Base-by-base conservation (phyloP, 495 filamentous ascomycete species). In the Penicillium ochrochloron region DNA sequence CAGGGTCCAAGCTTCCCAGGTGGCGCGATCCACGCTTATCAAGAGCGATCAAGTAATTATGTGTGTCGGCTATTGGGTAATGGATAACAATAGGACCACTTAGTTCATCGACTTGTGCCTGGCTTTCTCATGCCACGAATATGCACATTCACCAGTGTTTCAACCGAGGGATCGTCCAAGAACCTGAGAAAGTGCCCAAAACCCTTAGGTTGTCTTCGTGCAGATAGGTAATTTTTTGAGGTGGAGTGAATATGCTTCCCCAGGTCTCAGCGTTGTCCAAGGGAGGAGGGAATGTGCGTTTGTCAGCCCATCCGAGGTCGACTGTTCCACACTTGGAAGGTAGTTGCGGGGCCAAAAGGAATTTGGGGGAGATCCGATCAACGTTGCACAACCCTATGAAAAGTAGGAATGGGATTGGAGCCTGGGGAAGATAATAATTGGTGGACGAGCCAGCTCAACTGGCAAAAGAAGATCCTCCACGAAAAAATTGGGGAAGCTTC, bases 1-100 rank as follows among this genome's bases (percentile, higher is more conserved):
- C 64, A 69, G 65, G 67, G 65, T 64, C 71, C 68, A 68, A 71
- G 65, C 65, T 69, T 66, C 59, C 41, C 17, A 11, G 27, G 62
- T 68, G 68, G 57, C 57, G 53, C 57, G 33, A 59, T 56, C 51
- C 52, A 52, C 60, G 51, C 50, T 66, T 68, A 69, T 69, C 62
- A 54, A 21, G 23, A 34, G 27, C n/a, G 42, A 42, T 63, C 39
- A 34, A 51, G 57, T 68, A 58, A 59, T 50, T 48, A 61, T 64
- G 61, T 66, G 64, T 61, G 55, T 33, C 15, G 29, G 54, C 27
- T 62, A 68, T 68, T 60, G 58, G 57, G 56, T 65, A 59, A 65
- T 65, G n/a, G 19, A 27, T 35, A 59, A 31, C 4, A n/a, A 15
- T 23, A 29, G n/a, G 44, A 48, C 44, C 44, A 48, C 44, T 48